Base-by-base conservation (phyloP, 495 filamentous ascomycete species). In the Xylaria cubensis region DNA sequence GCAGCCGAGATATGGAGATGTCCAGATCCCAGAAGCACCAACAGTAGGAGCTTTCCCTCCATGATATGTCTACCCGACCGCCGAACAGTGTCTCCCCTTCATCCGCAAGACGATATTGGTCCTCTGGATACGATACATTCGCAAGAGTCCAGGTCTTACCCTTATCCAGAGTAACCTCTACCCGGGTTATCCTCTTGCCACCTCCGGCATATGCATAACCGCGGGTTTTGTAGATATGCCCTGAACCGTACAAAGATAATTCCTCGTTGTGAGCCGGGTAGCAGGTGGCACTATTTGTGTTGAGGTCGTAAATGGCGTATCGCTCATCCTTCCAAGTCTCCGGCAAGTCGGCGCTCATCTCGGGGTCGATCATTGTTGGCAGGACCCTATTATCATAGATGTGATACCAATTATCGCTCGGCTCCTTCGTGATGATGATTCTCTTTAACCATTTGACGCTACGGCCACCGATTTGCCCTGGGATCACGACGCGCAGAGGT, bases 391-490 rank as follows among this genome's bases (percentile, higher is more conserved):
- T 98, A 77, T 98, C 95, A 76, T 97, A 93, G 67, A 97, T 93
- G 79, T 98, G 95, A 74, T 98, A 98, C 94, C 95, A 97, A 74
- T 97, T 97, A 64, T 95, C 92, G 76, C 94, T 97, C 0, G 95
- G 95, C 4, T 81, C 80, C 7, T 89, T 87, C 0, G 94, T 96
- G 61, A 98, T 76, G 41, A 95, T 92, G 64, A 98, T 86, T 53
- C 86, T 90, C 84, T 92, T 97, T 72, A 98, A 76, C 95, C 95
- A 98, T 80, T 98, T 98, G 36, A 98, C 95, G 80, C 94, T 97
- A 61, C 95, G 86, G 7, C 95, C 95, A 53, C 95, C 95, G 72
- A 98, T 98, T 81, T 97, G 94, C 4, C 95, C 94, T 0, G 95
- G 95, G 9, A 98, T 93, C 5, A 97, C 91, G 4, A 92, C 91